Conservation (phyloP, 1,284 basidiomycete genomes). For the Cutaneotrichosporon dermatis region DNA sequence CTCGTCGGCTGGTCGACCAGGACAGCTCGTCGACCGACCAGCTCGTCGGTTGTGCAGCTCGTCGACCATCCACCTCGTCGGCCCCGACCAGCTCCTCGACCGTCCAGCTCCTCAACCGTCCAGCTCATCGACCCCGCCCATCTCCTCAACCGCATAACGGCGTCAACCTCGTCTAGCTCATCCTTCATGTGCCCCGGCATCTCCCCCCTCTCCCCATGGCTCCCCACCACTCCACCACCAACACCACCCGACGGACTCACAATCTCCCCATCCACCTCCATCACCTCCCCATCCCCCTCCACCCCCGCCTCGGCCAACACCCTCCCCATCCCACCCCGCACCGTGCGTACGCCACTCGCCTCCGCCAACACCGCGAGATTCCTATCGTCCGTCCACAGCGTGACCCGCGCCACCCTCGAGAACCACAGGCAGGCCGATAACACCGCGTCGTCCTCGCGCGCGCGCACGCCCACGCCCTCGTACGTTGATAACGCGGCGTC, state of each 20-base stretch:
- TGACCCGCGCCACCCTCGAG: background rate
- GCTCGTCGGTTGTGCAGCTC: no score
- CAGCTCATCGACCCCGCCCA: background rate
- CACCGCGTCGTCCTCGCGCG: constrained; percentile 10
- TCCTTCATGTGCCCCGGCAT: no score
- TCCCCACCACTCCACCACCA: no score
- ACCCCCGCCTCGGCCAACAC: background rate
- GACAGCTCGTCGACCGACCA: background rate
- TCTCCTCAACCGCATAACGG: background rate
- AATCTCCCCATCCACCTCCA: constrained; percentile 3
- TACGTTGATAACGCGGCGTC: background rate
- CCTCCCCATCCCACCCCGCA: background rate
- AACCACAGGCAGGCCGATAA: constrained; percentile 14
- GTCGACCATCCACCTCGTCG: no score
- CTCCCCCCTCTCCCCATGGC: no score
- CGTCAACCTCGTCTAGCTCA: no score
- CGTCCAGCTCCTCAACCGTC: background rate
- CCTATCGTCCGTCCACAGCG: constrained; percentile 5
- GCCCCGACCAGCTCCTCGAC: no score
- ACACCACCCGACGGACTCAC: background rate
- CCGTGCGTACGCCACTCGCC: background rate
- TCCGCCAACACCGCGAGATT: constrained; percentile 8
- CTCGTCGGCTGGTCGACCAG: background rate
- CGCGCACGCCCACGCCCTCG: background rate
- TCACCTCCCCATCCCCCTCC: background rate